These are phyloP conservation scores for Euphrasia arctica DNA, from an alignment of 305 asterid species.

Conservation along the genomic window DNA sequence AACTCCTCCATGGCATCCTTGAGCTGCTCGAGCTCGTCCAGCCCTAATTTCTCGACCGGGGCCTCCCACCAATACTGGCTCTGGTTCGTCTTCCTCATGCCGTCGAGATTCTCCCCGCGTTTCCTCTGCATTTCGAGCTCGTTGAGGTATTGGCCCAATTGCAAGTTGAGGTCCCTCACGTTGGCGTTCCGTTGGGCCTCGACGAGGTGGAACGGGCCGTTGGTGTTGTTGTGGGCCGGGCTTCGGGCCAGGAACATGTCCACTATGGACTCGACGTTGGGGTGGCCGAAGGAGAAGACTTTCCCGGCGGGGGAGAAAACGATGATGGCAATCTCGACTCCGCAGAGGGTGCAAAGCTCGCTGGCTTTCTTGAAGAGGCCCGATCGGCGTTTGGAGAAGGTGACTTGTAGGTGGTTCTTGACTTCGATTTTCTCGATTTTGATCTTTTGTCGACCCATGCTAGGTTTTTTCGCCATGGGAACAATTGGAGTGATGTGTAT, in stretches of 20 bases:
- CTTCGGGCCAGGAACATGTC: conserved; percentile 42
- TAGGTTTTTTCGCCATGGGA: conserved; percentile 62
- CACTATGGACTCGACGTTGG: conserved; percentile 48
- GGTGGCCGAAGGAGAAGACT: conserved; percentile 79
- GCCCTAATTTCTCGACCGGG: too few relatives aligned
- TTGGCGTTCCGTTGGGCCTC: conserved; percentile 52
- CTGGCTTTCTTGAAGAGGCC: conserved; percentile 83
- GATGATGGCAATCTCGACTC: conserved; percentile 58
- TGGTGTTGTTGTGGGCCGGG: conserved; percentile 17
- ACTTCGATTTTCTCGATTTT: too few relatives aligned
- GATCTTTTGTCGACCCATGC: too few relatives aligned
- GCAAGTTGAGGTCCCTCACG: conserved; percentile 50
- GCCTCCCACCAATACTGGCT: too few relatives aligned
- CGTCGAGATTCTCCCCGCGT: conserved; percentile 51
- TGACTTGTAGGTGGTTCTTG: too few relatives aligned
- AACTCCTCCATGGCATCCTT: conserved; percentile 60
- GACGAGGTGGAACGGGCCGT: conserved; percentile 34
- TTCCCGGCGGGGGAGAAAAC: too few relatives aligned
- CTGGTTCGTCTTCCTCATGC: conserved; percentile 43
- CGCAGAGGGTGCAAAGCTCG: conserved; percentile 69
- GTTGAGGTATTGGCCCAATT: conserved; percentile 47
- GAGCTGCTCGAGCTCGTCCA: conserved; percentile 58
- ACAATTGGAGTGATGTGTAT: background rate
- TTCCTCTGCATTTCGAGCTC: conserved; percentile 57
- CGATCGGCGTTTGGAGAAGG: too few relatives aligned